Base-by-base conservation (phyloP, 352 stramenopile genomes). In the Globisporangium alternatum region DNA sequence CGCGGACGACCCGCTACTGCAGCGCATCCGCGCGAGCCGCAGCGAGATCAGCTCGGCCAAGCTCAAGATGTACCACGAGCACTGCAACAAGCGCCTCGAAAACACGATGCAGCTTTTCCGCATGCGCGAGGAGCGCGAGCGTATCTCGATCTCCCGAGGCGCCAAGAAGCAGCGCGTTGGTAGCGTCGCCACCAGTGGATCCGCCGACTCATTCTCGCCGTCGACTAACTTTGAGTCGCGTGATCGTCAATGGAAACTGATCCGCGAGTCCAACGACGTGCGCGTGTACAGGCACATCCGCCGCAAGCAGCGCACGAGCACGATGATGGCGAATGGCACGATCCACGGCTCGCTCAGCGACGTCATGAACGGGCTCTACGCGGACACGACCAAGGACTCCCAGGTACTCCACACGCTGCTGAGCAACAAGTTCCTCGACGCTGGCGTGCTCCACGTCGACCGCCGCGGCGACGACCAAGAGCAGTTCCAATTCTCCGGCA, bases 311-410 rank as follows among this genome's bases (percentile, higher is more conserved):
- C 80, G 69, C 49, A 81, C 71, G 43, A 77, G 64, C 41, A 77
- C 75, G 2, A 78, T 93, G 44, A 72, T 91, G 67, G 83, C 83
- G 17, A 67, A 75, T 49, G 83, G 83, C 10, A 80, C 83, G 9
- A 59, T 93, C 12, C 81, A 87, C 49, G 83, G 81, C 31, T 74
- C 81, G 33, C 70, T 93, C 5, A 70, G 58, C 19, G 83, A 93
- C 67, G 74, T 91, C 66, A 87, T 91, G 81, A 89, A 90, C 63
- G 83, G 83, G 0, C 63, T 93, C 25, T 93, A 93, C 63, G 83
- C 83, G 12, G 81, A 91, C 70, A 84, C 80, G 19, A 90, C 81
- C 13, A 67, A 80, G n/a, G 86, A 88, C 44, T 73, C 80, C 1
- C 69, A 78, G 44, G 81, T 93, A 19, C 54, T 91, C 48, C 72